phyloP scores from a whole-genome alignment of 2,329 filamentous ascomycete species.

The Dryadomyces quercivorus region DNA sequence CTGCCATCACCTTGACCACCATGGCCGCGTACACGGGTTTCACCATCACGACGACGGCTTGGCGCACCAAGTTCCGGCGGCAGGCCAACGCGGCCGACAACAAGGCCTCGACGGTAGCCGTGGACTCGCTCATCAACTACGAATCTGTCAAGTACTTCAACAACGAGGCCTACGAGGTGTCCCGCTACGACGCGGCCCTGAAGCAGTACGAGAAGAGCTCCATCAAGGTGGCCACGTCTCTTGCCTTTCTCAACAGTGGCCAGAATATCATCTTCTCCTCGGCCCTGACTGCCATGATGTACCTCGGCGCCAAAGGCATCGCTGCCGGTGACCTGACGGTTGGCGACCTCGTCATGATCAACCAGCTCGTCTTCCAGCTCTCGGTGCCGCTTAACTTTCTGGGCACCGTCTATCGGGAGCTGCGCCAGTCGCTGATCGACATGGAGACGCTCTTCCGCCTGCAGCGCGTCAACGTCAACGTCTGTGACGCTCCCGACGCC shows the following conservation, averaged over 20 bases:
- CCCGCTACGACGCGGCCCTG: conserved; percentile 78
- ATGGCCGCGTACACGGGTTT: conserved; percentile 96
- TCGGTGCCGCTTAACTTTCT: conserved; percentile 95
- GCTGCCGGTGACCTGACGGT: conserved; percentile 72
- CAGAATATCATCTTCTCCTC: conserved; percentile 97
- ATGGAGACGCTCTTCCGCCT: conserved; percentile 98
- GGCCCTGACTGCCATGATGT: conserved; percentile 96
- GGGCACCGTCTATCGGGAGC: conserved; percentile 92
- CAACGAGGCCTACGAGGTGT: conserved; percentile 91
- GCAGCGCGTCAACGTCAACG: conserved; percentile 86
- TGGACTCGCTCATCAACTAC: conserved; percentile 96
- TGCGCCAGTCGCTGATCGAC: conserved; percentile 86
- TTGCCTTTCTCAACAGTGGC: conserved; percentile 85
- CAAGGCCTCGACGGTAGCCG: conserved; percentile 84
- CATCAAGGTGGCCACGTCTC: conserved; percentile 90
- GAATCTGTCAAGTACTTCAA: conserved; percentile 99
- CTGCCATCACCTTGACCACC: conserved; percentile 75
- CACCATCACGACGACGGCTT: conserved; percentile 90
- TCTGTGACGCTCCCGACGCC: conserved; percentile 66
- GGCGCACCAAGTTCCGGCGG: conserved; percentile 92
- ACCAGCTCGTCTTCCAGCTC: conserved; percentile 95
- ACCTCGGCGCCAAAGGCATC: conserved; percentile 82
- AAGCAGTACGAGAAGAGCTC: conserved; percentile 82
- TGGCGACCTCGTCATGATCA: conserved; percentile 96
- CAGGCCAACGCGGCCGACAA: conserved; percentile 96